Evolutionary conservation across 495 filamentous ascomycete genomes (phyloP), one percentile per base, ranked within the genome.

Genomic region (Hypoxylon lienhwacheense): DNA sequence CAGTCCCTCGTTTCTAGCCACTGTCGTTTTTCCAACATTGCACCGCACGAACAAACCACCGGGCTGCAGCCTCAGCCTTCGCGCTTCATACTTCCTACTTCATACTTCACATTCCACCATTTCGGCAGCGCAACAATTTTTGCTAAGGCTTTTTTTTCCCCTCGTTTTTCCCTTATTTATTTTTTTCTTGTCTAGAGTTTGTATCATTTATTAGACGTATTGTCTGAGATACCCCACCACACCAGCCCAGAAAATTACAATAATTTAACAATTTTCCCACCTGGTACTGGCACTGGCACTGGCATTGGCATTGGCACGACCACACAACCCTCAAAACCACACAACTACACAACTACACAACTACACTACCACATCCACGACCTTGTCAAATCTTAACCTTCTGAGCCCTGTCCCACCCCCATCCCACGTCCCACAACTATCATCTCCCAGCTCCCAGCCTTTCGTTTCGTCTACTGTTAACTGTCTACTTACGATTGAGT

Each of bases 181-280:
- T 55, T 28, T 19, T 61, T 61, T 55, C 58, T 61, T 61, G 52
- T 44, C 52, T 61, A 55, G 58, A 61, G 48, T 61, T 61, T 61
- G 29, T 37, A 52, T 61, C 57, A 42, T 25, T 10, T 2, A 48
- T 61, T 55, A 56, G 52, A 55, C 52, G 55, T 55, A 52, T 49
- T 32, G 52, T 61, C 58, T 34, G 47, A 53, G 58, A 61, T 61
- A 61, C 58, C 58, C 58, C 58, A 29, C 36, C n/a, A n/a, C n/a
- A n/a, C n/a, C n/a, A n/a, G 21, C 41, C 33, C 39, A 52, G 25
- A 47, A 44, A 37, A 47, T 52, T 31, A 53, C 31, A 49, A 52
- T 50, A 48, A 7, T 8, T 32, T 41, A 46, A 28, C 41, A 20
- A 1, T 33, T 61, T 51, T 49, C 46, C 36, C 34, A 16, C 16